Evolutionary conservation across 73 alveolate genomes (phyloP).

Genomic region (Blepharisma japonicum): DNA sequence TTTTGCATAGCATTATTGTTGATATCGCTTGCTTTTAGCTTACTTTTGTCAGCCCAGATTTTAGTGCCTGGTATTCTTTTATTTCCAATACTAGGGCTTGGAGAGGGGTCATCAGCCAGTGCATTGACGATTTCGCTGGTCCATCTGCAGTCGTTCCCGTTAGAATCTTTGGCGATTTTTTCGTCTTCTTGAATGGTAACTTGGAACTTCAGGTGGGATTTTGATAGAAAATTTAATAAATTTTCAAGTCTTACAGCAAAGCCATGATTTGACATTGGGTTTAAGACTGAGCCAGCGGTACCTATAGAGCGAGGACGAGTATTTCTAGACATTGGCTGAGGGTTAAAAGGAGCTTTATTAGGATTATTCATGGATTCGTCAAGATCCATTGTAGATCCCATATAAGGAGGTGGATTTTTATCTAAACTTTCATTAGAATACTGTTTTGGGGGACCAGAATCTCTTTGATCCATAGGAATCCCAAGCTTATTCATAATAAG

Average conservation of each 20-base stretch:
- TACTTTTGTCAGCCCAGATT: not conserved
- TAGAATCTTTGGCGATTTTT: not conserved
- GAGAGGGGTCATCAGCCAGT: not conserved
- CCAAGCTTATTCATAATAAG: not conserved
- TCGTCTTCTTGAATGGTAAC: not conserved
- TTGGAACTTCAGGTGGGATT: not conserved
- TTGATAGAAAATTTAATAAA: not conserved
- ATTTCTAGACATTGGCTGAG: not conserved
- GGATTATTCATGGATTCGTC: not conserved
- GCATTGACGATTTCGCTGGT: not conserved
- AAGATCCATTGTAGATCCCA: not conserved
- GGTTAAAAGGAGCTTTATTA: not conserved
- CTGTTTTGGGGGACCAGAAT: not conserved
- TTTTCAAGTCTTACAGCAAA: not conserved
- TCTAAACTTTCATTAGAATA: not conserved
- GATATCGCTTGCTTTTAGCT: not conserved
- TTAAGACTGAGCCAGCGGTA: not conserved
- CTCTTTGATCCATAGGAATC: not conserved
- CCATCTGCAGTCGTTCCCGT: conserved; percentile 3
- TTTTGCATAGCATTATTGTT: not conserved
- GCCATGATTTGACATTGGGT: not conserved
- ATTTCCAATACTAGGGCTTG: not conserved
- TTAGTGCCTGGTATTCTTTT: conserved; percentile 21
- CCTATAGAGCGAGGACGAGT: not conserved
- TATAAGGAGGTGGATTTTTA: not conserved